A percentile compares a stretch with the other conserved stretches of the same genome.
Evolutionary conservation across 257 asterid genomes (phyloP).

Genomic region (Nyctanthes arbortristis): DNA sequence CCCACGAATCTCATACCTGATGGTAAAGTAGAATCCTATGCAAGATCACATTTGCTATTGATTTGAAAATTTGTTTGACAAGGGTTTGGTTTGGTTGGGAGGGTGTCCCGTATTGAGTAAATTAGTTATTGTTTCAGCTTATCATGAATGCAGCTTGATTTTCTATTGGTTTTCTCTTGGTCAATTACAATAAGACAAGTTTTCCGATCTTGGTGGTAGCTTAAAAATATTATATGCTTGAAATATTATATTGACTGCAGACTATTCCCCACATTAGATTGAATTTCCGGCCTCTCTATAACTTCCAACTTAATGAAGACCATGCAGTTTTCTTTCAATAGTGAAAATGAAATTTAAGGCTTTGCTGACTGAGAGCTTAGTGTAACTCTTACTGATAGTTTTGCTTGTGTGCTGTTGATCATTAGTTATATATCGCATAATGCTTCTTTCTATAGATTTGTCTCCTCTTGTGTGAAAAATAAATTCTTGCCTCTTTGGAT

Average conservation of each 20-base stretch:
- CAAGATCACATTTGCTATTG: no score
- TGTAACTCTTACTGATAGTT: no score
- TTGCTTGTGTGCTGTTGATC: not conserved
- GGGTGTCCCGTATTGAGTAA: no score
- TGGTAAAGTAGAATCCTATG: no score
- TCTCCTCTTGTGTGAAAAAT: conserved; percentile 15
- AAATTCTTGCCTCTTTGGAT: not conserved
- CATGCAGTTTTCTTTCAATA: not conserved
- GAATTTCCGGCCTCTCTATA: not conserved
- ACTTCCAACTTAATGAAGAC: not conserved
- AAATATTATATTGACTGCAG: not conserved
- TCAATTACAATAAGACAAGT: no score
- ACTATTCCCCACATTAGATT: conserved; percentile 2
- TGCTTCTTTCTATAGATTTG: not conserved
- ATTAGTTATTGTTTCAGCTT: no score
- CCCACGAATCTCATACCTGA: no score
- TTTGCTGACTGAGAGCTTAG: not conserved
- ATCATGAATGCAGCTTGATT: no score
- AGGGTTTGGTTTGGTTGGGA: no score
- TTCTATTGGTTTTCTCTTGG: no score
- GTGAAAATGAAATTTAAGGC: not conserved
- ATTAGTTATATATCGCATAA: conserved; percentile 3
- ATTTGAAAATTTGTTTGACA: no score
- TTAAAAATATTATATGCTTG: not conserved
- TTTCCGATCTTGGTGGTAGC: not conserved